These are phyloP conservation scores for Ophiostoma sp. DNA, from an alignment of 2,329 filamentous ascomycete species.

Conservation along the genomic window DNA sequence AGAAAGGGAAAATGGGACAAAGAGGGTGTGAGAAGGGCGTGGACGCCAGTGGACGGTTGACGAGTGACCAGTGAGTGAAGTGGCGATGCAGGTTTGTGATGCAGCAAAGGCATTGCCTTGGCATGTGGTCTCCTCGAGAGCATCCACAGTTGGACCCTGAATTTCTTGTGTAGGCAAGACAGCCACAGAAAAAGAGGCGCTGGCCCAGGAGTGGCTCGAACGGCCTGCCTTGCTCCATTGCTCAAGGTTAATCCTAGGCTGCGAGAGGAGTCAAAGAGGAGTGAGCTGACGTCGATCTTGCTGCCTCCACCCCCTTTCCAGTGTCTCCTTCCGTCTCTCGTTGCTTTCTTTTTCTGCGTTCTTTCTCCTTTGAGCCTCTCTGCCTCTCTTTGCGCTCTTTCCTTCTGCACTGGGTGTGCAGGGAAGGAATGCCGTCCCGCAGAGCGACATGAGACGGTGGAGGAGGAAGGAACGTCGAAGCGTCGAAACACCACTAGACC, in stretches of 20 bases:
- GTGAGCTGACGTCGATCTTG: neutral
- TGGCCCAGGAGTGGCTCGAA: neutral
- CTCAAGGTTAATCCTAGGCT: no score
- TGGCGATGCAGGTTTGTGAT: conserved; percentile 10
- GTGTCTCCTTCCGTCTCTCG: neutral
- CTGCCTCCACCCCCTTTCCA: neutral
- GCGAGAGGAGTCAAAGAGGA: no score
- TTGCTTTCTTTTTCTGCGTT: neutral
- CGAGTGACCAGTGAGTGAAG: neutral
- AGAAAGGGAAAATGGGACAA: no score
- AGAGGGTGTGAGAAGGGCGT: no score
- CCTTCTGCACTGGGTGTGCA: neutral
- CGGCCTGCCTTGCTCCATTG: neutral
- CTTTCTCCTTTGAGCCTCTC: no score
- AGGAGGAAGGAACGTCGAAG: neutral
- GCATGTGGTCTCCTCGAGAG: neutral
- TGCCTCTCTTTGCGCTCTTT: no score
- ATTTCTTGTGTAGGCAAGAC: neutral
- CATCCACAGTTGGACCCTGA: conserved; percentile 2
- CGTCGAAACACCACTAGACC: neutral
- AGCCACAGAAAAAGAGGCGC: neutral
- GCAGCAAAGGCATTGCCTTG: neutral
- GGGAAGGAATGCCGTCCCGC: neutral
- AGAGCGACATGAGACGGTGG: neutral
- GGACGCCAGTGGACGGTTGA: no score